Evolutionary conservation across 2,329 filamentous ascomycete genomes (phyloP), one percentile per base, ranked within the genome.

Genomic region (Aphanocladium album): DNA sequence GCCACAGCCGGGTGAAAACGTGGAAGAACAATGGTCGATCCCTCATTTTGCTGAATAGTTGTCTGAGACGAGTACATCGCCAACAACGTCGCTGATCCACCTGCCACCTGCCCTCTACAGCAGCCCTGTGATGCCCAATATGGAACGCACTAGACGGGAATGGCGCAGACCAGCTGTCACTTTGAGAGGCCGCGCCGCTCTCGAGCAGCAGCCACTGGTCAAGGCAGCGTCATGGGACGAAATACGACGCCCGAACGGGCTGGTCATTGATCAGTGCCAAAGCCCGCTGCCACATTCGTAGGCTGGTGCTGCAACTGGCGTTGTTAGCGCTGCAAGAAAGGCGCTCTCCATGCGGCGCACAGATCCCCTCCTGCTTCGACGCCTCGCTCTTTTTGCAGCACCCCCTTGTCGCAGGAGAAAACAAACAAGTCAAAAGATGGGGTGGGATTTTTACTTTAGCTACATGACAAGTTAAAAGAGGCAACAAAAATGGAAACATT

Each of bases 211-310:
- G 37, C 56, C 25, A 59, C 21, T 49, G 43, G 19, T 25, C 19
- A 27, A 39, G 33, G 27, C 30, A 19, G 14, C 57, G 57, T 59
- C 57, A 59, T 59, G 57, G 39, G 57, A 59, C 39, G 57, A 59
- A 52, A 52, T n/a, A 46, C 16, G 39, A 11, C 17, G 33, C 27
- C n/a, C 56, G n/a, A 45, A 59, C 46, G 23, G 39, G 21, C 23
- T 45, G 14, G 37, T 19, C 33, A 37, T 25, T 59, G 47, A 41
- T n/a, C 57, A 52, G 30, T 17, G 49, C 57, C 33, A 45, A 46
- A 25, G 37, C 37, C 39, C 8, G n/a, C 49, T 59, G 27, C 39
- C 47, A 27, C 57, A 53, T 59, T n/a, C 14, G 49, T 45, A 43
- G 17, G n/a, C 47, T 17, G 43, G 25, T 57, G 46, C 45, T 41